Evolutionary conservation across 164 flowering plant genomes (phyloP).

Genomic region (Chimonanthus praecox): DNA sequence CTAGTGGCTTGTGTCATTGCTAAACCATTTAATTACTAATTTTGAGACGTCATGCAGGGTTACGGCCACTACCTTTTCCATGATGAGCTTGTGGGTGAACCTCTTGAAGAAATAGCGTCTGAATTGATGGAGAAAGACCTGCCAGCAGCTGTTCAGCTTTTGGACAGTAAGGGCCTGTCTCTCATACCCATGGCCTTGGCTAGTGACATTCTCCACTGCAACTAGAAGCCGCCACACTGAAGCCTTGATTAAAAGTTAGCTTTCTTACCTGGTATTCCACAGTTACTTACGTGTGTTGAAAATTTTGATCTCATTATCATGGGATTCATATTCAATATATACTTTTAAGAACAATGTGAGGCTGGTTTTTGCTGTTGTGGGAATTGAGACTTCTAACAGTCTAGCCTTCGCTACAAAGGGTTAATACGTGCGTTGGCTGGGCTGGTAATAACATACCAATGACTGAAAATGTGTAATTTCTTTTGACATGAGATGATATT

Average conservation of each 20-base stretch:
- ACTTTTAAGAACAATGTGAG: too few species aligned
- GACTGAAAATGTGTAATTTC: too few species aligned
- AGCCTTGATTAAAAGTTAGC: not conserved
- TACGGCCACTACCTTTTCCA: slow-evolving; percentile 38
- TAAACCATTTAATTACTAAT: not conserved
- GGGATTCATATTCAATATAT: too few species aligned
- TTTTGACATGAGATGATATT: too few species aligned
- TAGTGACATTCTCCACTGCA: slow-evolving; percentile 10
- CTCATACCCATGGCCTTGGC: slow-evolving; percentile 35
- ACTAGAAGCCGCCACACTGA: not conserved
- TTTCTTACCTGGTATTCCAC: not conserved
- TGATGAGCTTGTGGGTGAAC: slow-evolving; percentile 31
- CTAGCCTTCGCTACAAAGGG: too few species aligned
- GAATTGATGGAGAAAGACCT: slow-evolving; percentile 40
- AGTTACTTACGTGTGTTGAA: not conserved
- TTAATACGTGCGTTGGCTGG: too few species aligned
- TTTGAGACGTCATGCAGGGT: slow-evolving; percentile 33
- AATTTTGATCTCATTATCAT: not conserved
- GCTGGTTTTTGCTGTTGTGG: too few species aligned
- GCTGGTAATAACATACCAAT: too few species aligned
- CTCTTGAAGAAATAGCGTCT: slow-evolving; percentile 57
- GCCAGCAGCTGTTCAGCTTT: slow-evolving; percentile 29
- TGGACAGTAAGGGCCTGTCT: slow-evolving; percentile 54
- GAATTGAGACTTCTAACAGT: too few species aligned
- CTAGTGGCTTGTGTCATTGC: not conserved